These are phyloP conservation scores for Vigna nakashimae DNA, from an alignment of 306 rosid genomes.

Conservation along the genomic window DNA sequence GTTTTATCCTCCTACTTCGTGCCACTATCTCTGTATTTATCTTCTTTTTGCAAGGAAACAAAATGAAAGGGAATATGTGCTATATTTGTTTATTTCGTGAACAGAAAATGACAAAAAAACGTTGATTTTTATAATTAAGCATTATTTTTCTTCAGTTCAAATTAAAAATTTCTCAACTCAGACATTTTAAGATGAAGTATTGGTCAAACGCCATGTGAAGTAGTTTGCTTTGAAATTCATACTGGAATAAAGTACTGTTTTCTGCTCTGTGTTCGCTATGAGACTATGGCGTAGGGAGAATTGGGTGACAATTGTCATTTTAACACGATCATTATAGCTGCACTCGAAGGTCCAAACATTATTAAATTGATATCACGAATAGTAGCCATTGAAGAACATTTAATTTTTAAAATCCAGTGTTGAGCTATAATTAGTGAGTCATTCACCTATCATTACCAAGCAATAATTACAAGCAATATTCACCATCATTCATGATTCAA, in stretches of 20 bases:
- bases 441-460: constrained; percentile 41
- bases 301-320: constrained; percentile 18
- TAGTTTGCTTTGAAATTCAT: constrained; percentile 39
- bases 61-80: background rate
- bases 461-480: background rate
- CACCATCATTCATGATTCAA: constrained; percentile 18
- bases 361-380: constrained; percentile 21
- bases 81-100: background rate
- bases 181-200: background rate
- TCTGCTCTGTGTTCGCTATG: constrained; percentile 19
- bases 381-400: background rate
- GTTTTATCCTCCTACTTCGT: background rate
- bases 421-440: constrained; percentile 35
- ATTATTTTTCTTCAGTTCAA: background rate
- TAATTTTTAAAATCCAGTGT: background rate
- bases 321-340: background rate
- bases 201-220: constrained; percentile 61
- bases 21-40: background rate
- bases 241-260: constrained; percentile 19
- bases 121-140: background rate
- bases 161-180: background rate
- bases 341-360: constrained; percentile 8
- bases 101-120: background rate
- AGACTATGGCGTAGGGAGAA: constrained; percentile 42
- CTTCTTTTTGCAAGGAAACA: background rate